Conservation (phyloP, 2,329 filamentous ascomycete genomes). For the Colletotrichum lini region DNA sequence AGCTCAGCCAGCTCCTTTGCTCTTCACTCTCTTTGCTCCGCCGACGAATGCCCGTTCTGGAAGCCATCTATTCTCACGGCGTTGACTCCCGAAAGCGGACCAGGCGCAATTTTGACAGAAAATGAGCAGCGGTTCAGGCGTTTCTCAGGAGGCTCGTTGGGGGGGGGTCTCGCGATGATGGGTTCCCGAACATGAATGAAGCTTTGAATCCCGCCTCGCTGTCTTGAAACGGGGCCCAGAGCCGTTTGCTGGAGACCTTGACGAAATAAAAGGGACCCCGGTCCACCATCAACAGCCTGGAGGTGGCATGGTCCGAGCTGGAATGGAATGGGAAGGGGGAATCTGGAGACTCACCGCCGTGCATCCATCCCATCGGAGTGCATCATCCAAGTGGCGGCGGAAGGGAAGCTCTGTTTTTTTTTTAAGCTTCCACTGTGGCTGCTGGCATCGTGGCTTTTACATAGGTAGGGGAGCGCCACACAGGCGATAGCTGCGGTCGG, state of each 20-base stretch:
- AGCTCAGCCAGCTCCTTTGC: neutral
- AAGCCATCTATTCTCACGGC: constrained; percentile 3
- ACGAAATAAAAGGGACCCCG: constrained; percentile 33
- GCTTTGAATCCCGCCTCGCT: constrained; percentile 16
- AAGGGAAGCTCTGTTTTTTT: neutral
- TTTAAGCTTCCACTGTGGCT: constrained; percentile 7
- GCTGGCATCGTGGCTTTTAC: neutral
- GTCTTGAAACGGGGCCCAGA: constrained; percentile 17
- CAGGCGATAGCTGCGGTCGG: neutral
- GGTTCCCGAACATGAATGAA: constrained; percentile 7
- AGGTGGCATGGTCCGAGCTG: constrained; percentile 26
- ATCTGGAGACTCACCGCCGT: constrained; percentile 25
- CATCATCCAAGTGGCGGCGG: neutral
- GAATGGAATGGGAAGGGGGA: constrained; percentile 21
- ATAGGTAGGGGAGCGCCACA: too few species aligned
- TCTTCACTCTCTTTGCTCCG: neutral
- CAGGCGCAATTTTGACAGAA: neutral
- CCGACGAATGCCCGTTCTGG: constrained; percentile 24
- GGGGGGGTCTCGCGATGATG: constrained; percentile 23
- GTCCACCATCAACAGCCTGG: constrained; percentile 11
- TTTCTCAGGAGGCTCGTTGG: constrained; percentile 1
- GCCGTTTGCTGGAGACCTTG: constrained; percentile 20
- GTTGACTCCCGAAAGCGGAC: constrained; percentile 13
- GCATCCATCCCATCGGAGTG: too few species aligned
- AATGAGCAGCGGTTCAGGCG: neutral